phyloP scores from a whole-genome alignment of 2,329 filamentous ascomycete genomes.

The Dothideomycetes sp. region DNA sequence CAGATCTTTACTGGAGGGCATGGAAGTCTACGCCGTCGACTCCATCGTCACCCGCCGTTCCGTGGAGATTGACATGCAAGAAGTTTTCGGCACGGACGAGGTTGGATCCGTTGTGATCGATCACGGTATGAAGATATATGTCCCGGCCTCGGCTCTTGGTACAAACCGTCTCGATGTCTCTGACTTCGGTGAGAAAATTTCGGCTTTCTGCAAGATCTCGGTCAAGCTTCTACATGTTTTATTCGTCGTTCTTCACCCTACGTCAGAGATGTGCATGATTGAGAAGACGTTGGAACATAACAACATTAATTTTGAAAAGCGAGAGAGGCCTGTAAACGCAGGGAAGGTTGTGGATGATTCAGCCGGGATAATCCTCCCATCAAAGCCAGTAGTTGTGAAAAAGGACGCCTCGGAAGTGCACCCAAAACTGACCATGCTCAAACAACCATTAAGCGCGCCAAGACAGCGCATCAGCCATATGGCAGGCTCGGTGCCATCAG shows the following conservation, averaged over 20 bases:
- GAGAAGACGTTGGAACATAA: conserved; percentile 1
- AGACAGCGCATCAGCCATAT: too few relatives aligned
- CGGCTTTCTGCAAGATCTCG: conserved; percentile 16
- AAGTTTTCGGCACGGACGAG: neutral
- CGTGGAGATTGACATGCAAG: neutral
- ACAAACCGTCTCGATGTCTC: neutral
- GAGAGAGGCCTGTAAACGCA: neutral
- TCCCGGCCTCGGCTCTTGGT: neutral
- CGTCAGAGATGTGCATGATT: neutral
- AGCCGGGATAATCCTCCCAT: neutral
- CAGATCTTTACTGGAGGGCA: conserved; percentile 1
- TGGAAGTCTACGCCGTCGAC: neutral
- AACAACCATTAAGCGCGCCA: too few relatives aligned
- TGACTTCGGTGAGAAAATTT: conserved; percentile 1
- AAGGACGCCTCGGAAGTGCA: too few relatives aligned
- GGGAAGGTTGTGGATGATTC: neutral
- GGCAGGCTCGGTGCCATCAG: too few relatives aligned
- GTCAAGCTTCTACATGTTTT: conserved; percentile 10
- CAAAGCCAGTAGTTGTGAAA: too few relatives aligned
- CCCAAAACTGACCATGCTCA: too few relatives aligned
- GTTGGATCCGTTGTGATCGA: neutral
- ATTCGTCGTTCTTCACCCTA: neutral
- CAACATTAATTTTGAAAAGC: neutral
- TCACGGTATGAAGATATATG: neutral
- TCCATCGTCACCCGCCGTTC: neutral